Evolutionary conservation across 2,329 filamentous ascomycete species (phyloP).

Genomic region (Aulographum hederae): DNA sequence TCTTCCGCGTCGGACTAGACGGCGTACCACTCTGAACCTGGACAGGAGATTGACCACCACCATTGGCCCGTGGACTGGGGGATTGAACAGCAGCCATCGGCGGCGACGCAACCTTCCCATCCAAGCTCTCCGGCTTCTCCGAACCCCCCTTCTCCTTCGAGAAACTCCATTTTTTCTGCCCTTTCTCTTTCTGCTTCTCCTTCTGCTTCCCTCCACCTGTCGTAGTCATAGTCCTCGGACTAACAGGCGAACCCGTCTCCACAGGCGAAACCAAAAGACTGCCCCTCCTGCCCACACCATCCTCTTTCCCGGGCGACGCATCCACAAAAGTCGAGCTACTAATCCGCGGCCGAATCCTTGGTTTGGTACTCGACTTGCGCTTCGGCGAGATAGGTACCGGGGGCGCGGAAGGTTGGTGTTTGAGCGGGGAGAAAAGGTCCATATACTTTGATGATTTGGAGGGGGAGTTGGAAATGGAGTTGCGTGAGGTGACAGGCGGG

Average conservation of each 20-base stretch:
- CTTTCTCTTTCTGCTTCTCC: not conserved
- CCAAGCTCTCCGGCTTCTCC: too few species aligned
- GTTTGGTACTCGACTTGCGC: constrained; percentile 6
- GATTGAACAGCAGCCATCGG: too few species aligned
- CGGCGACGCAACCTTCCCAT: too few species aligned
- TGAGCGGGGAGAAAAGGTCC: constrained; percentile 19
- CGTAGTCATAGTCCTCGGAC: not conserved
- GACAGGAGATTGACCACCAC: too few species aligned
- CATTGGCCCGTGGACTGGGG: too few species aligned
- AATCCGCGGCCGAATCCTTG: constrained; percentile 12
- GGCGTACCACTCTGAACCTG: too few species aligned
- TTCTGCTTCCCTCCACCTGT: not conserved
- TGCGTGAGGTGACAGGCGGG: not conserved
- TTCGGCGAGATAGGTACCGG: constrained; percentile 2
- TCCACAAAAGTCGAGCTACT: constrained; percentile 16
- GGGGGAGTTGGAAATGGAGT: not conserved
- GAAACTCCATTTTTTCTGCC: too few species aligned
- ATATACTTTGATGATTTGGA: constrained; percentile 8
- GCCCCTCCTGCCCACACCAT: too few species aligned
- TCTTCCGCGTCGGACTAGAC: too few species aligned
- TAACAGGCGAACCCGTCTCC: not conserved
- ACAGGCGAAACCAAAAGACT: too few species aligned
- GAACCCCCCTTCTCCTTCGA: too few species aligned
- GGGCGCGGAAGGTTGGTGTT: constrained; percentile 4
- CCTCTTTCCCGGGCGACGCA: not conserved